These are phyloP conservation scores for Testicularia cyperi DNA, from an alignment of 1,284 basidiomycete genomes.

Conservation along the genomic window DNA sequence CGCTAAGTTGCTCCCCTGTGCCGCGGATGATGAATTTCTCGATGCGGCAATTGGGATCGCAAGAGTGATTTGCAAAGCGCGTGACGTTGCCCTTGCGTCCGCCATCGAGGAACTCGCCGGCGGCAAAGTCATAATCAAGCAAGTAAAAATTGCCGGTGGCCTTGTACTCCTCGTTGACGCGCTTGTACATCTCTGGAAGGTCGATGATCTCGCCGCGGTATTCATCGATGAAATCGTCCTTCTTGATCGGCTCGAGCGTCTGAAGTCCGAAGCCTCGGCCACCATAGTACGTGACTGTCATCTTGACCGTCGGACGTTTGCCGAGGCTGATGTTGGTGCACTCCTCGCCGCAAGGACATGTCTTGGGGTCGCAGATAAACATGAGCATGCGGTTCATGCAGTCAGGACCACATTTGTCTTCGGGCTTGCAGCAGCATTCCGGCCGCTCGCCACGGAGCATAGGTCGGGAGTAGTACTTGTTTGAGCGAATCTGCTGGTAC, in stretches of 20 bases:
- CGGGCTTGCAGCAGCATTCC: conserved; percentile 45
- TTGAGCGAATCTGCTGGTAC: conserved; percentile 44
- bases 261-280: conserved; percentile 50
- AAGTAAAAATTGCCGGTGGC: conserved; percentile 51
- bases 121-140: conserved; percentile 52
- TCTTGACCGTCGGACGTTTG: conserved; percentile 38
- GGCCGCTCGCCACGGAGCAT: conserved; percentile 47
- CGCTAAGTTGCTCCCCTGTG: conserved; percentile 42
- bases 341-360: conserved; percentile 45
- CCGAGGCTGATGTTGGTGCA: conserved; percentile 54
- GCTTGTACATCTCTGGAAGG: conserved; percentile 38
- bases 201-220: conserved; percentile 57
- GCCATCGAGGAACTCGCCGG: conserved; percentile 53
- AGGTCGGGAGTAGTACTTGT: conserved; percentile 41
- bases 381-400: conserved; percentile 53
- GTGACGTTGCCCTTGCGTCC: conserved; percentile 54
- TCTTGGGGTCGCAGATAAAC: conserved; percentile 49
- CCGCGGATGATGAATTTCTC: conserved; percentile 56
- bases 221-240: conserved; percentile 49
- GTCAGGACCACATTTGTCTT: conserved; percentile 35
- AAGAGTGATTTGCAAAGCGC: conserved; percentile 56
- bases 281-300: conserved; percentile 41
- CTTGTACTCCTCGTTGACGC: conserved; percentile 45
- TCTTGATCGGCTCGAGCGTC: conserved; percentile 39
- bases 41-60: conserved; percentile 53